Base-by-base conservation (phyloP, 2,329 filamentous ascomycete species). In the Cyphellophora europaea region DNA sequence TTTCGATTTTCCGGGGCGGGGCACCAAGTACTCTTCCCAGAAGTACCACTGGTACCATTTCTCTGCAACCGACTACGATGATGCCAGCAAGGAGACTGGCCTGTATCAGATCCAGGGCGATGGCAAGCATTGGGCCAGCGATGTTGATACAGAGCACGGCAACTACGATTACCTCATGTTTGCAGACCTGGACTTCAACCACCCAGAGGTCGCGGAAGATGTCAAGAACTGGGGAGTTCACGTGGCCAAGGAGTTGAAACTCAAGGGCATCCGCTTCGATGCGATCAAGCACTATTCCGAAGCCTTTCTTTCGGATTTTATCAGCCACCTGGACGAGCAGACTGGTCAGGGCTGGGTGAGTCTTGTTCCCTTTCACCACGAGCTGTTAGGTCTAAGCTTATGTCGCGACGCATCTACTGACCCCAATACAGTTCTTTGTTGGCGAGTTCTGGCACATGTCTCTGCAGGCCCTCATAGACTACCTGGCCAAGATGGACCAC, bases 201-300 rank as follows among this genome's bases (percentile, higher is more conserved):
- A 77, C 38, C 64, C 67, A 0, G 74, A 77, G 48, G 76, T 79
- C 5, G 58, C 65, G 16, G 54, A 63, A 6, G 77, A 81, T 41
- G 67, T 79, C 5, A 61, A 73, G 40, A 64, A 66, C 31, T 81
- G 77, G 77, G 74, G 74, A 2, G 57, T 66, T 3, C 81, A 77
- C 77, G 61, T 80, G 37, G 65, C 69, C 3, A 62, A 70, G 17
- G 63, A 75, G 40, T 52, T 77, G 0, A 69, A 69, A 0, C 55
- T 81, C 6, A 66, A 69, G 44, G 77, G 75, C 2, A 74, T 80
- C 49, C 63, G 77, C n/a, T 71, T 81, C 35, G 77, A 81, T 48
- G 77, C 77, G 13, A 71, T 77, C 23, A 75, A 78, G 57, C 77
- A 81, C 54, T 79, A 74, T 55, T 73, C 67, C 33, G 71, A 71